phyloP scores from a whole-genome alignment of 768 basidiomycete genomes.

The Suillus subluteus region DNA sequence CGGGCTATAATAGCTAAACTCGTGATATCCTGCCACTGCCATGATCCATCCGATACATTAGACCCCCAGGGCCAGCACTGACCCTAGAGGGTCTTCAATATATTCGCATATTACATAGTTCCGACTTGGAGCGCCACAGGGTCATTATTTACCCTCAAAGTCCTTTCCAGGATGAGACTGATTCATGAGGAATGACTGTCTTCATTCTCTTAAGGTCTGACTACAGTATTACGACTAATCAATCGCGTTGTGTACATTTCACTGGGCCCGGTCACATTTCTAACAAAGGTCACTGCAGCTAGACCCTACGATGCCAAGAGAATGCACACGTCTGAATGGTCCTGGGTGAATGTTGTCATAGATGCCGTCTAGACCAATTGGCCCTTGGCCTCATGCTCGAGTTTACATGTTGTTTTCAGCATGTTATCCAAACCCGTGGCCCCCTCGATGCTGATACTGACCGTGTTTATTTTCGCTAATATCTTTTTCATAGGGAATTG shows the following conservation, averaged over 20 bases:
- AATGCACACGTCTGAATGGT: conserved; percentile 43
- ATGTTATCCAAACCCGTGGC: conserved; percentile 27
- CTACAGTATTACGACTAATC: conserved; percentile 28
- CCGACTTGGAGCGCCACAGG: conserved; percentile 34
- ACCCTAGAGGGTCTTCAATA: conserved; percentile 46
- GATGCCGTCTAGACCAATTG: conserved; percentile 47
- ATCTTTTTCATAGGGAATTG: conserved; percentile 45
- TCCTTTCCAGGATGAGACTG: conserved; percentile 29
- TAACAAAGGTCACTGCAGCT: conserved; percentile 7
- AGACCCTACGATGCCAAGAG: conserved; percentile 45
- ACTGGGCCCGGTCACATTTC: neutral
- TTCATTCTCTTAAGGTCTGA: neutral
- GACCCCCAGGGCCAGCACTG: conserved; percentile 35
- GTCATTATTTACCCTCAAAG: conserved; percentile 49
- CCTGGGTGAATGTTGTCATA: conserved; percentile 51
- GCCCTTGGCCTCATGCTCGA: conserved; percentile 59
- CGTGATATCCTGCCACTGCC: conserved; percentile 11
- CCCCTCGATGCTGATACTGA: conserved; percentile 35
- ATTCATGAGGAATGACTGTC: neutral
- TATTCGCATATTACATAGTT: conserved; percentile 41
- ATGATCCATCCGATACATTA: conserved; percentile 30
- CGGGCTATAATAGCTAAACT: conserved; percentile 6
- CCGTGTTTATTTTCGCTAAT: conserved; percentile 49
- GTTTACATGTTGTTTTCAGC: conserved; percentile 46
- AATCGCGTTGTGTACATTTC: conserved; percentile 31